These are phyloP conservation scores for Solanum boliviense DNA, from an alignment of 257 asterid species.

Conservation along the genomic window DNA sequence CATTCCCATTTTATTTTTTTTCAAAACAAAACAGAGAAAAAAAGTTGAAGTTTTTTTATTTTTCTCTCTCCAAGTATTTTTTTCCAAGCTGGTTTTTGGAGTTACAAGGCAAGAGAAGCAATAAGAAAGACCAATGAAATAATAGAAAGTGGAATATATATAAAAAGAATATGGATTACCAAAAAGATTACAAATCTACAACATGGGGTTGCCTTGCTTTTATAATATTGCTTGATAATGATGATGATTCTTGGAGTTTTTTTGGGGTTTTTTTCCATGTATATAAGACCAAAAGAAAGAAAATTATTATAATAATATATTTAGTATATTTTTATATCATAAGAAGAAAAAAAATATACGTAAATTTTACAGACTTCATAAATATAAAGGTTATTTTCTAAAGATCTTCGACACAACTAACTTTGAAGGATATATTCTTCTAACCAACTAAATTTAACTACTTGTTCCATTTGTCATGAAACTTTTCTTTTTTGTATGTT, in stretches of 20 bases:
- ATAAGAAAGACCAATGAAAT: neutral
- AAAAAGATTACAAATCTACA: conserved; percentile 1
- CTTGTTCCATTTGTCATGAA: neutral
- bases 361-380: too few relatives aligned
- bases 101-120: conserved; percentile 51
- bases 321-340: too few relatives aligned
- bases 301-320: neutral
- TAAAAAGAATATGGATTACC: conserved; percentile 1
- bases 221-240: neutral
- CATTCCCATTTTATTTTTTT: conserved; percentile 19
- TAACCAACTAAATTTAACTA: neutral
- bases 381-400: too few relatives aligned
- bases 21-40: neutral
- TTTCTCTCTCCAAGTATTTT: conserved; percentile 18
- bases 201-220: neutral
- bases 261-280: neutral
- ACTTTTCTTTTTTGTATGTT: neutral
- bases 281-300: neutral
- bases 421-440: neutral
- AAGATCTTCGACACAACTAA: neutral
- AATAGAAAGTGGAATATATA: neutral
- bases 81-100: conserved; percentile 41
- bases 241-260: neutral
- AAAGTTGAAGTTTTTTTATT: neutral
- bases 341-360: too few relatives aligned